Percentiles rank a stretch among this genome's conserved stretches.
phyloP scores from a whole-genome alignment of 202 grass and related monocot genomes.

The Hordeum pubiflorum region DNA sequence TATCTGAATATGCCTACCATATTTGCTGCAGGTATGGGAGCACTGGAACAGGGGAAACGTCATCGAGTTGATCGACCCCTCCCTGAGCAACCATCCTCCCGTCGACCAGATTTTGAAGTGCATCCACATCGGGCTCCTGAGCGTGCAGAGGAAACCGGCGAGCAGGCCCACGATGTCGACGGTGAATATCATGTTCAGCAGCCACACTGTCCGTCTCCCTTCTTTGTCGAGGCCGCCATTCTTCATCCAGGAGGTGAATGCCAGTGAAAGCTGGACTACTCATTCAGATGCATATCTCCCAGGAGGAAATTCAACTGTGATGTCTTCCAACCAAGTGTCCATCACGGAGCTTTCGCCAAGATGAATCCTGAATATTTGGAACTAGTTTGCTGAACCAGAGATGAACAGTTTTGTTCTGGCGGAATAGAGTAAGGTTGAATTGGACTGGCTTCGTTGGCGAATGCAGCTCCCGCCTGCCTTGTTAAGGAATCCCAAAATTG shows the following conservation, averaged over 20 bases:
- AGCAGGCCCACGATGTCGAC: conserved; percentile 43
- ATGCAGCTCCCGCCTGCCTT: too few relatives aligned
- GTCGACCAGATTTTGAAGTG: conserved; percentile 42
- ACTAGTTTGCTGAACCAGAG: not conserved
- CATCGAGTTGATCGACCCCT: conserved; percentile 22
- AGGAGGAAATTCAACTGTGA: not conserved
- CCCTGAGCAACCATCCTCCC: conserved; percentile 13
- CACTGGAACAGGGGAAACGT: conserved; percentile 33
- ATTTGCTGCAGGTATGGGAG: conserved; percentile 33
- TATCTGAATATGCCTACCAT: not conserved
- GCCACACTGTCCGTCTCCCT: conserved; percentile 31
- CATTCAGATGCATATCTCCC: not conserved
- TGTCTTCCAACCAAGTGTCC: conserved; percentile 10
- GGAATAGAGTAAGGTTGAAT: too few relatives aligned
- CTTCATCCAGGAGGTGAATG: conserved; percentile 12
- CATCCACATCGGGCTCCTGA: conserved; percentile 38
- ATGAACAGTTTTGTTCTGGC: not conserved
- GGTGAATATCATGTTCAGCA: conserved; percentile 47
- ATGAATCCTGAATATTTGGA: not conserved
- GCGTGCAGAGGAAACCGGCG: conserved; percentile 39
- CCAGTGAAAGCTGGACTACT: not conserved
- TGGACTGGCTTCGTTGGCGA: too few relatives aligned
- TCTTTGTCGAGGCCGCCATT: conserved; percentile 40
- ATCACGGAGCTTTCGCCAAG: conserved; percentile 11
- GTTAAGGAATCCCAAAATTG: too few relatives aligned